Evolutionary conservation across 192 early-diverging fungal species (phyloP).

Genomic region (Geranomyces michiganensis): DNA sequence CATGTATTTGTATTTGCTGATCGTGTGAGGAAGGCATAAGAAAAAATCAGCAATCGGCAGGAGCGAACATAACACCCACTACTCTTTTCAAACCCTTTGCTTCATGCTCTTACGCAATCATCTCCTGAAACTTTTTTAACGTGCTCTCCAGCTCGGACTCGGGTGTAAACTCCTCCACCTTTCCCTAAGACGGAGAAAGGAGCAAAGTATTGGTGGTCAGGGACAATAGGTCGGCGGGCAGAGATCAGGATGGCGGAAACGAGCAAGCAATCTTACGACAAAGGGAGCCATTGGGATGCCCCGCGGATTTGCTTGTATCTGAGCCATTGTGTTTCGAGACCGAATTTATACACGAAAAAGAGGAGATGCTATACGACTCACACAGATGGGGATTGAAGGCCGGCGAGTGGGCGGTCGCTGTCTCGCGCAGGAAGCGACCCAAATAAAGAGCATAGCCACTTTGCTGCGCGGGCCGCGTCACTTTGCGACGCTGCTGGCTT

Average conservation of each 20-base stretch:
- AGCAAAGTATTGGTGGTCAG: neutral
- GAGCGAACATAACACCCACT: neutral
- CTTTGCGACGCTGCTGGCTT: no score
- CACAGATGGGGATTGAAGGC: no score
- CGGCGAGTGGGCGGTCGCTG: no score
- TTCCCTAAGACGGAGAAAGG: conserved; percentile 56
- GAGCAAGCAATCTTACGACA: conserved; percentile 62
- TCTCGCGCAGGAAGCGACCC: no score
- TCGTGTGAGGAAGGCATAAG: neutral
- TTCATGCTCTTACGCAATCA: conserved; percentile 62
- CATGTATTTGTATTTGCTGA: conserved; percentile 98
- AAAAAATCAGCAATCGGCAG: neutral
- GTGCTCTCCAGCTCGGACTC: conserved; percentile 79
- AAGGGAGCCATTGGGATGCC: conserved; percentile 97
- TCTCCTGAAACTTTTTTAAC: conserved; percentile 91
- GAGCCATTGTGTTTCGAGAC: neutral
- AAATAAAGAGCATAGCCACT: no score
- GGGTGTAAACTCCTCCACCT: conserved; percentile 85
- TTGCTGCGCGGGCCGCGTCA: no score
- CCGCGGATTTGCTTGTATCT: conserved; percentile 80
- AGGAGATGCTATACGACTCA: no score
- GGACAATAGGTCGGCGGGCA: neutral
- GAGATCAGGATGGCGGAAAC: neutral
- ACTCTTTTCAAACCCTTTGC: neutral
- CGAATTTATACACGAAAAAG: no score